Percentiles rank a stretch among this genome's conserved stretches.
Evolutionary conservation across 2,329 filamentous ascomycete genomes (phyloP).

Genomic region (Coniella lustricola): DNA sequence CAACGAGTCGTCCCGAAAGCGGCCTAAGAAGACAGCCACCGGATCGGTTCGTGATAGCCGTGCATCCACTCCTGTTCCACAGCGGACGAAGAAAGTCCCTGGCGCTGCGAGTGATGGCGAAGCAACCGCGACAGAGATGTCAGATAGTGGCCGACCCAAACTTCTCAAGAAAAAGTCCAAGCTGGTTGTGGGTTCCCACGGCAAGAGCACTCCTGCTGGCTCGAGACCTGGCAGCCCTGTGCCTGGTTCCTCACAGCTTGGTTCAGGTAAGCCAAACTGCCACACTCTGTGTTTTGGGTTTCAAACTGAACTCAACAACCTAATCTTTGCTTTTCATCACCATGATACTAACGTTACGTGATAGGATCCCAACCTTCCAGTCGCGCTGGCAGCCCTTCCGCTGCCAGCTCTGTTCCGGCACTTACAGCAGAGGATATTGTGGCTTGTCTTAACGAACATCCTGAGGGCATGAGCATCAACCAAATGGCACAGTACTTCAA

Average conservation of each 20-base stretch:
- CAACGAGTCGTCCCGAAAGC: constrained; percentile 78
- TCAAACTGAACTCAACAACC: background rate
- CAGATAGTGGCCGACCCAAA: constrained; percentile 46
- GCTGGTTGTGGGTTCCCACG: constrained; percentile 27
- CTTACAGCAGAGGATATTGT: constrained; percentile 48
- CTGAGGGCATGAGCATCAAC: constrained; percentile 47
- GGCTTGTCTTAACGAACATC: constrained; percentile 41
- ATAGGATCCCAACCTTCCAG: constrained; percentile 13
- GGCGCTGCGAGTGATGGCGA: constrained; percentile 67
- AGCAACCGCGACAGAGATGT: constrained; percentile 61
- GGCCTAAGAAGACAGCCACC: constrained; percentile 57
- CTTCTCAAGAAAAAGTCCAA: constrained; percentile 51
- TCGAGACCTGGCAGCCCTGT: constrained; percentile 58
- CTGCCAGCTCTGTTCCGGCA: constrained; percentile 6
- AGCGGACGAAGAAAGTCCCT: constrained; percentile 37
- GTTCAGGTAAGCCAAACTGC: constrained; percentile 30
- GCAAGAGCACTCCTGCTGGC: constrained; percentile 46
- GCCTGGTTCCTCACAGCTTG: constrained; percentile 22
- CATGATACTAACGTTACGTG: background rate
- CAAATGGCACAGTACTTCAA: constrained; percentile 49
- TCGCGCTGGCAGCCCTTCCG: constrained; percentile 7
- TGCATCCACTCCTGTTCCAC: constrained; percentile 48
- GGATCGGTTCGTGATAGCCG: constrained; percentile 45
- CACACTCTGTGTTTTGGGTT: background rate
- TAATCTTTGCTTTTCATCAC: background rate